Conservation (phyloP, 257 asterid species). For the Echium plantagineum region DNA sequence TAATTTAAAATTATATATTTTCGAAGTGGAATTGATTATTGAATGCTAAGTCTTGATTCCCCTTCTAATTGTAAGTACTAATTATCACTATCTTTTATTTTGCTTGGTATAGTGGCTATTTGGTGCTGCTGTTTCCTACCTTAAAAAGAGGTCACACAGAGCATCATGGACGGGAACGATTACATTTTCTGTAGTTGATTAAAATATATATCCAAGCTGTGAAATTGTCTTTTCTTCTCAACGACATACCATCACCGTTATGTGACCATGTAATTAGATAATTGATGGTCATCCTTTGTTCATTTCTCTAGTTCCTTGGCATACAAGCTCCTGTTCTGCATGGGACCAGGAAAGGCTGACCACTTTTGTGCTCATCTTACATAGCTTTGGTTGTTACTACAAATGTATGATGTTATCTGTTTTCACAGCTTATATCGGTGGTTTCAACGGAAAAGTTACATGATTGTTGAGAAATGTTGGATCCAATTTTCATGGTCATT, state of each 20-base stretch:
- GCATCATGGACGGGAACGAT: neutral
- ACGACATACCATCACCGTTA: neutral
- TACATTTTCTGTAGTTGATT: neutral
- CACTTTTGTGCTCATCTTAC: neutral
- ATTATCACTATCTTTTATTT: no score
- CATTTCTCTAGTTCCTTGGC: neutral
- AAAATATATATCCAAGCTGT: neutral
- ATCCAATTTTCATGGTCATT: neutral
- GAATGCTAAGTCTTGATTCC: neutral
- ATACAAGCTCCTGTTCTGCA: no score
- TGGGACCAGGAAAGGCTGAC: neutral
- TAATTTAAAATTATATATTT: no score
- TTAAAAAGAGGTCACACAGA: neutral
- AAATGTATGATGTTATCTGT: neutral
- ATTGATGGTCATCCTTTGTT: neutral
- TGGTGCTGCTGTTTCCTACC: neutral
- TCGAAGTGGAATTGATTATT: neutral
- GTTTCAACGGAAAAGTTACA: neutral
- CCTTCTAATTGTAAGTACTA: neutral
- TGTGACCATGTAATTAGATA: neutral
- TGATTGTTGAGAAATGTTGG: neutral
- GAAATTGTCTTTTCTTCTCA: neutral
- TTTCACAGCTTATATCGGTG: neutral
- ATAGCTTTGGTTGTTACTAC: no score
- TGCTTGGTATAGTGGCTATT: neutral